phyloP scores from a whole-genome alignment of 2,329 filamentous ascomycete genomes.

The Pseudonectria buxi region DNA sequence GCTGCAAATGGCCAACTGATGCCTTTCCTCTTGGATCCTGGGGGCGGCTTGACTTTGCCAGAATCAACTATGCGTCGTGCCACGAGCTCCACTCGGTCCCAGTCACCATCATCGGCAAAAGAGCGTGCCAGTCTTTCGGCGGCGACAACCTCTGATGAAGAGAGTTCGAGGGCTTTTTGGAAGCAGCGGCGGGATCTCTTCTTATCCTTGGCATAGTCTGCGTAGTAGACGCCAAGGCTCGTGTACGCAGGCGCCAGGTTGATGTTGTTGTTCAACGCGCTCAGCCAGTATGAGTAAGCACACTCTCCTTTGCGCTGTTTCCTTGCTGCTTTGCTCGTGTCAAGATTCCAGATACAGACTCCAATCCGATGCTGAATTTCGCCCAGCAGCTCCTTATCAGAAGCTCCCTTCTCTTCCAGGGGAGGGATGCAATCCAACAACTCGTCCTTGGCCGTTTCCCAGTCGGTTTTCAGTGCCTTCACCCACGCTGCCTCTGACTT shows the following conservation, averaged over 20 bases:
- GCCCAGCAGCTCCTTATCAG: constrained; percentile 63
- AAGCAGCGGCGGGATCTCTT: constrained; percentile 86
- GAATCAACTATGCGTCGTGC: constrained; percentile 88
- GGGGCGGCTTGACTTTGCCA: constrained; percentile 83
- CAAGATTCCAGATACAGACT: constrained; percentile 77
- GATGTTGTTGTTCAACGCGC: constrained; percentile 76
- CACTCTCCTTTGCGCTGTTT: constrained; percentile 64
- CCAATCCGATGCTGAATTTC: constrained; percentile 84
- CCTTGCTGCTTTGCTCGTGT: constrained; percentile 65
- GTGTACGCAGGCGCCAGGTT: constrained; percentile 90
- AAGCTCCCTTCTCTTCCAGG: constrained; percentile 53
- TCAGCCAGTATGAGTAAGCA: constrained; percentile 77
- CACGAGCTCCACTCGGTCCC: constrained; percentile 92
- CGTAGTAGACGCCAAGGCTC: constrained; percentile 82
- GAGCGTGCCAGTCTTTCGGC: constrained; percentile 79
- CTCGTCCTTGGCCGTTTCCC: constrained; percentile 58
- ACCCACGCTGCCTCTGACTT: constrained; percentile 89
- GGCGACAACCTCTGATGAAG: constrained; percentile 74
- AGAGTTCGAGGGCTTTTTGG: constrained; percentile 92
- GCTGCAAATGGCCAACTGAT: constrained; percentile 96
- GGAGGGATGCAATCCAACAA: constrained; percentile 63
- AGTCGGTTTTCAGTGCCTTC: constrained; percentile 73
- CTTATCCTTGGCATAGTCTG: constrained; percentile 83
- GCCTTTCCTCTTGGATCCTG: constrained; percentile 86
- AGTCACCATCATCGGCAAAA: constrained; percentile 87